Base-by-base conservation (phyloP, 1,284 basidiomycete genomes). In the Inonotus hispidus region DNA sequence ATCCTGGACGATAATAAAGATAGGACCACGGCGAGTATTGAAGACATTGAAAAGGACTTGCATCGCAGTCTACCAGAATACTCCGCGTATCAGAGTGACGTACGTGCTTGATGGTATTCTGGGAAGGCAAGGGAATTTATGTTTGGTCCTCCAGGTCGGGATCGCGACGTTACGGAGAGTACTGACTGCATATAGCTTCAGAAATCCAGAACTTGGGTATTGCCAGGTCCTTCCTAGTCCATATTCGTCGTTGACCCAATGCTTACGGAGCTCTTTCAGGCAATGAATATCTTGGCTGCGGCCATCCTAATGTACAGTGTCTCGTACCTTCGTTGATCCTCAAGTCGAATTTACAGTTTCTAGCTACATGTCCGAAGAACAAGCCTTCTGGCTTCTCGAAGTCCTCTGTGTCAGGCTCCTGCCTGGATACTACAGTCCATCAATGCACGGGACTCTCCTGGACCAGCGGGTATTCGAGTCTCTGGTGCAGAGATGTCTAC, bases 21-120 rank as follows among this genome's bases (percentile, higher is more conserved):
- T 11, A 82, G 88, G 62, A 86, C 84, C 23, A 95, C 84, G 57
- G 91, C 91, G 7, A 95, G 93, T 68, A 97, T 96, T 0, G 97
- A 99, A 72, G 97, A 99, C 72, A 99, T 99, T 55, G 97, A 99
- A 75, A 99, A 99, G 75, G 97, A 99, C 72, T 75, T 99, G 43
- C 96, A 98, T 74, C 84, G 97, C 21, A 94, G 92, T 75, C 75
- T 98, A 62, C 95, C 95, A 0, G 95, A 98, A 70, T 98, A 97
- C 73, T 88, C 93, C 32, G 95, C 93, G 1, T 98, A 96, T 72
- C 95, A 98, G 71, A 84, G 83, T 21, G 88, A 92, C 29, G 88
- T 92, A 56, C 32, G 47, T 37, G 11, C 6, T 49, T 25, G 25
- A 49, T 49, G 46, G 3, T 23, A 49, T 19, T 21, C 13, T 49